Evolutionary conservation across 805 yeast genomes (phyloP), one percentile per base, ranked within the genome.

Genomic region (Candida broadrunensis): DNA sequence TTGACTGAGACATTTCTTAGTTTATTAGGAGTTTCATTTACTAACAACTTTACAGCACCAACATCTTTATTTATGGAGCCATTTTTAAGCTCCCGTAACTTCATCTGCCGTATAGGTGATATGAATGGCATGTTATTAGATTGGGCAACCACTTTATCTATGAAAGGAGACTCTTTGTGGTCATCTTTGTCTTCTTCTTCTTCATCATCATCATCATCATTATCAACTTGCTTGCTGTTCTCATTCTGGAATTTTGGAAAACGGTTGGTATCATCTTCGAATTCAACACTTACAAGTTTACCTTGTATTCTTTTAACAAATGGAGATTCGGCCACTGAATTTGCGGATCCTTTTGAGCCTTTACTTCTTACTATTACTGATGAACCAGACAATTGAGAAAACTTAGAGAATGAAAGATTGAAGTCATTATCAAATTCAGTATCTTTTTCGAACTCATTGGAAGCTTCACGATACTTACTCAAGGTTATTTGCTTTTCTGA

Each of bases 361-460:
- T 25, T 33, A 26, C 41, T 29, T 14, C 18, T 20, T 21, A 46
- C 38, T 32, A 47, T 37, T 27, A 51, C 50, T 20, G 61, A 49
- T 9, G 55, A 48, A 7, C 57, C 56, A 18, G 61, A 54, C 5
- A 54, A 42, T 21, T 61, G 65, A 37, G 72, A 63, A 45, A 68
- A 68, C 47, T 54, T 61, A 33, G 70, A 65, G 46, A 58, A 67
- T 5, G 72, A 64, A 11, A 68, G 48, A 37, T 65, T 58, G 14
- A 53, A 39, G 8, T 53, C 55, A n/a, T 54, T 55, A 9, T 53
- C 62, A 25, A 59, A 43, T 29, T 13, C 32, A 6, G n/a, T 6
- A 5, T 6, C 32, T 5, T 14, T 13, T n/a, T 29, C 32, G 8
- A 15, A 14, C 18, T 29, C 32, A 14, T 29, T 9, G 7, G 17